phyloP scores from a whole-genome alignment of 1,284 basidiomycete genomes.

The Inonotus hispidus region DNA sequence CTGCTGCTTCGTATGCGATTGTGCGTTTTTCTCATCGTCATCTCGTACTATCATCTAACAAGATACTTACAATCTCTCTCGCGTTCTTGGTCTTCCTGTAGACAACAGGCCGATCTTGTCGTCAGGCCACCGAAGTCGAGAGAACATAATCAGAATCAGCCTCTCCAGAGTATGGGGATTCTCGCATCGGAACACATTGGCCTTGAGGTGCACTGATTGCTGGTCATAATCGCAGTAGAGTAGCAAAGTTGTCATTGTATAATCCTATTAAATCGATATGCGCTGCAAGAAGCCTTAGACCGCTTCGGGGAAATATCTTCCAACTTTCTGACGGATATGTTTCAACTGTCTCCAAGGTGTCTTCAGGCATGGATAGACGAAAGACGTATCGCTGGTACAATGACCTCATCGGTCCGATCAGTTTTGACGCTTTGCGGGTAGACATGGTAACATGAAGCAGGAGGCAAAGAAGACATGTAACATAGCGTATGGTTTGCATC shows the following conservation, averaged over 20 bases:
- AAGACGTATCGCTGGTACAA: not conserved
- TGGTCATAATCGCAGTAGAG: too few species aligned
- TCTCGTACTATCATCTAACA: not conserved
- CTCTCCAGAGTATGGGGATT: not conserved
- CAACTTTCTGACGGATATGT: too few species aligned
- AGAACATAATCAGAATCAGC: not conserved
- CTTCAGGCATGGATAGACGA: too few species aligned
- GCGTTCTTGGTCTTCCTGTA: conserved; percentile 26
- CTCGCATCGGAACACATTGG: not conserved
- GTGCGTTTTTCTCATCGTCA: conserved; percentile 36
- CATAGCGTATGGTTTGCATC: not conserved
- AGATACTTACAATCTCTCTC: too few species aligned
- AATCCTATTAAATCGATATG: too few species aligned
- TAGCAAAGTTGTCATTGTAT: too few species aligned
- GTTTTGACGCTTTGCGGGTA: not conserved
- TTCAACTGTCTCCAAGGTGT: too few species aligned
- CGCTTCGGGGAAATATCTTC: too few species aligned
- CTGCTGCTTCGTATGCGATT: conserved; percentile 71
- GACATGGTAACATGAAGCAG: not conserved
- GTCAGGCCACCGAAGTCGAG: conserved; percentile 41
- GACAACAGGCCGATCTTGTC: conserved; percentile 64
- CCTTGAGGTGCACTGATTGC: not conserved
- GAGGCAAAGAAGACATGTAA: not conserved
- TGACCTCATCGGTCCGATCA: conserved; percentile 5
- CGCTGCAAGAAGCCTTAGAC: too few species aligned